phyloP scores from a whole-genome alignment of 495 filamentous ascomycete species.

The Daldinia vernicosa region DNA sequence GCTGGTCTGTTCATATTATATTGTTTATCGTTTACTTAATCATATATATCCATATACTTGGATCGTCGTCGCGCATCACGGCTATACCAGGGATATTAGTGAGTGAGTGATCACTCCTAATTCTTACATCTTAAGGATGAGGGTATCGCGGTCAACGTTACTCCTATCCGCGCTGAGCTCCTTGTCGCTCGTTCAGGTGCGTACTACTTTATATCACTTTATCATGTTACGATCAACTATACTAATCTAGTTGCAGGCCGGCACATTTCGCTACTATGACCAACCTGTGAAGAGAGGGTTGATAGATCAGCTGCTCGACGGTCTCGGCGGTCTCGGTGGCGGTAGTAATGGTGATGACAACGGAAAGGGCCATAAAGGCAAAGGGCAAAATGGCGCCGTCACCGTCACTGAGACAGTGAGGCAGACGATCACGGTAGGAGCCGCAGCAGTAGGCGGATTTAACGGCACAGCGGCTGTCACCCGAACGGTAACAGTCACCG shows the following conservation, averaged over 20 bases:
- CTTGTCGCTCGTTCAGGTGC: slow-evolving; percentile 53
- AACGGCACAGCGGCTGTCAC: slow-evolving; percentile 44
- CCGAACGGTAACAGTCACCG: slow-evolving; percentile 22
- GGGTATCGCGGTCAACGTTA: slow-evolving; percentile 41
- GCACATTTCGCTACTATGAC: slow-evolving; percentile 46
- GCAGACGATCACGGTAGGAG: slow-evolving; percentile 43
- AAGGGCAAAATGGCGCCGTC: slow-evolving; percentile 30
- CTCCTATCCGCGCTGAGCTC: slow-evolving; percentile 49
- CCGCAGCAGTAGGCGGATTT: slow-evolving; percentile 24
- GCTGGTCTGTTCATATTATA: slow-evolving; percentile 50
- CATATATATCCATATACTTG: slow-evolving; percentile 11
- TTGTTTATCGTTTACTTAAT: slow-evolving; percentile 13
- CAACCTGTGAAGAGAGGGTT: slow-evolving; percentile 39
- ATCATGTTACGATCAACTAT: background rate
- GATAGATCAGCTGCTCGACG: slow-evolving; percentile 37
- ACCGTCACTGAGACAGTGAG: slow-evolving; percentile 54
- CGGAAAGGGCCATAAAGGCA: slow-evolving; percentile 14
- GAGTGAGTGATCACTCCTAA: slow-evolving; percentile 31
- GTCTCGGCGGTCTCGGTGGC: slow-evolving; percentile 40
- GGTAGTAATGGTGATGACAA: slow-evolving; percentile 25
- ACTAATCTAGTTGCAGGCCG: slow-evolving; percentile 47
- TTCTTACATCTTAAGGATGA: slow-evolving; percentile 50
- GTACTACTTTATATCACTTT: slow-evolving; percentile 23
- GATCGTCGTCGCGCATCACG: slow-evolving; percentile 20
- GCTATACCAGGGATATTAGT: slow-evolving; percentile 13